Percentiles rank a stretch among this genome's conserved stretches.
These are phyloP conservation scores for Rhodosporidiobolus odoratus DNA, from an alignment of 768 basidiomycete species.

Conservation along the genomic window DNA sequence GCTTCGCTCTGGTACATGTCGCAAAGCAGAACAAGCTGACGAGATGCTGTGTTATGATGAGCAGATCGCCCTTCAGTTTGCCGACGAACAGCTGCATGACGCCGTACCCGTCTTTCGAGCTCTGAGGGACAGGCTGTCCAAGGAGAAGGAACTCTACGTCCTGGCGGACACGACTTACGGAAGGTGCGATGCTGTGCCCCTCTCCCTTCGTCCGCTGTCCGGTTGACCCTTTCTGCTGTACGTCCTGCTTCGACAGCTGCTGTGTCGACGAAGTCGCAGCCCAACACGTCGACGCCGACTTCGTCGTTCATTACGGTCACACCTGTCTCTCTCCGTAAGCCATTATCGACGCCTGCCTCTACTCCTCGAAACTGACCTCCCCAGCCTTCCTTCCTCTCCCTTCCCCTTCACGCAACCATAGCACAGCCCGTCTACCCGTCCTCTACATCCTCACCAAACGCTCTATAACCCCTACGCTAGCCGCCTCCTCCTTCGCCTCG, in stretches of 20 bases:
- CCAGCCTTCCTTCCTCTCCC: not conserved
- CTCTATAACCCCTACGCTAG: conserved; percentile 54
- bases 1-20: not conserved
- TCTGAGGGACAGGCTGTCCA: conserved; percentile 56
- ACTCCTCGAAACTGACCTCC: too few relatives aligned
- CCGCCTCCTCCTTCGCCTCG: conserved; percentile 39
- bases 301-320: conserved; percentile 90
- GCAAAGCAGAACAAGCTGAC: conserved; percentile 13
- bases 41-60: too few relatives aligned
- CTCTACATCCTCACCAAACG: conserved; percentile 85
- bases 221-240: not conserved
- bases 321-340: conserved; percentile 87
- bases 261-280: conserved; percentile 96
- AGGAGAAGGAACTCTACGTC: conserved; percentile 64
- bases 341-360: not conserved
- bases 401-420: conserved; percentile 48
- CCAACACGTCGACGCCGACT: conserved; percentile 85
- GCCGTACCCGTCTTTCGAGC: conserved; percentile 75
- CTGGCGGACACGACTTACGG: conserved; percentile 98
- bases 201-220: not conserved
- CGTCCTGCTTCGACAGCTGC: conserved; percentile 56
- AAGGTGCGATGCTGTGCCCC: conserved; percentile 55
- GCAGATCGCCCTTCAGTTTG: conserved; percentile 87
- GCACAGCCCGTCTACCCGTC: conserved; percentile 79
- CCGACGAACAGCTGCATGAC: conserved; percentile 80